Percentiles rank a stretch among this genome's conserved stretches.
Conservation (phyloP, 2,329 filamentous ascomycete species). For the Phyllosticta ampelicida region DNA sequence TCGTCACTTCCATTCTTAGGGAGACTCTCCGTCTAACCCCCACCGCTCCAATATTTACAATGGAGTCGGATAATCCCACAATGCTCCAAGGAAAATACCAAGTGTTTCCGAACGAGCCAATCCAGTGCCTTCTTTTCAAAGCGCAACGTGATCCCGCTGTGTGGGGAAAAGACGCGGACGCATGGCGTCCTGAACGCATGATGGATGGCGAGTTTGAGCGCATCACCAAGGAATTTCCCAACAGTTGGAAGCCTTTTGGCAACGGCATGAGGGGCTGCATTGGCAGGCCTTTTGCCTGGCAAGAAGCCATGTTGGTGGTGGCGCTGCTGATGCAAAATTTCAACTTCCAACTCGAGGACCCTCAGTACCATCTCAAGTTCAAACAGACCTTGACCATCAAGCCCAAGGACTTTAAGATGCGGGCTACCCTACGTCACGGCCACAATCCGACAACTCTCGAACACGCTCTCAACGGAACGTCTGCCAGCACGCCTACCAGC, state of each 20-base stretch:
- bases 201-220: conserved; percentile 31
- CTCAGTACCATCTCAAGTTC: conserved; percentile 33
- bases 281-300: conserved; percentile 44
- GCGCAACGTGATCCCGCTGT: conserved; percentile 33
- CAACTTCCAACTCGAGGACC: conserved; percentile 33
- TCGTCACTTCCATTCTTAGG: conserved; percentile 44
- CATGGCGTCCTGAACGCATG: conserved; percentile 39
- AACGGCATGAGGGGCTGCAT: conserved; percentile 45
- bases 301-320: conserved; percentile 38
- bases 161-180: conserved; percentile 35
- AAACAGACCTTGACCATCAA: conserved; percentile 38
- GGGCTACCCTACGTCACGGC: conserved; percentile 23
- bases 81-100: conserved; percentile 28
- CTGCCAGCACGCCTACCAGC: conserved; percentile 1
- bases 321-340: conserved; percentile 37
- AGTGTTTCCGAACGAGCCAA: conserved; percentile 23
- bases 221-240: conserved; percentile 28
- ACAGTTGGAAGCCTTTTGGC: conserved; percentile 44
- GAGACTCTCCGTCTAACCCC: conserved; percentile 46
- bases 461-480: conserved; percentile 16
- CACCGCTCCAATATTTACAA: conserved; percentile 41
- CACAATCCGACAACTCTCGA: conserved; percentile 24
- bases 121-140: conserved; percentile 23
- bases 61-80: conserved; percentile 24
- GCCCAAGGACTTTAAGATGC: conserved; percentile 31